Evolutionary conservation across 345 rosid genomes (phyloP).

Genomic region (Aurinia saxatilis): DNA sequence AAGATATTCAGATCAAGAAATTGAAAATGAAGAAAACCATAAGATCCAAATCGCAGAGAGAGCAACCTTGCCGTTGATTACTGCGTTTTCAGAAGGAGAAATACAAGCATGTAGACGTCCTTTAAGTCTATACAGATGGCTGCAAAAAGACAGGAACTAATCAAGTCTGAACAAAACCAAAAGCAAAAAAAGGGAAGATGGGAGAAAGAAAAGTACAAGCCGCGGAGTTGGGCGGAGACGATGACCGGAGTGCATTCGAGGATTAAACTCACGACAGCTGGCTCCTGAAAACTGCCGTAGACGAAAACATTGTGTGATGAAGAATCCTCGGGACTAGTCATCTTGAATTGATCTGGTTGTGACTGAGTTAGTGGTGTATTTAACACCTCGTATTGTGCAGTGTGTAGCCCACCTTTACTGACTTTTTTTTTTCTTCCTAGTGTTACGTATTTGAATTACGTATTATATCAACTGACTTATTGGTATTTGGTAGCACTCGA

Average conservation of each 20-base stretch:
- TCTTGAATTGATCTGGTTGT: neutral
- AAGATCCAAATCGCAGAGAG: neutral
- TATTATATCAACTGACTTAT: no score
- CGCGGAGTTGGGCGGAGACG: constrained; percentile 51
- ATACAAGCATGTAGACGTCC: constrained; percentile 89
- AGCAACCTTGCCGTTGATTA: constrained; percentile 50
- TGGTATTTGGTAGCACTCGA: no score
- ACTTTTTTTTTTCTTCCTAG: no score
- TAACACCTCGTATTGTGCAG: neutral
- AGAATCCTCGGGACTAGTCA: constrained; percentile 7
- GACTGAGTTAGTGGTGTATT: neutral
- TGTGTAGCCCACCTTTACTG: no score
- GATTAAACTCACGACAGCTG: constrained; percentile 57
- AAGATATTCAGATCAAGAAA: neutral
- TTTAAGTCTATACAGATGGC: constrained; percentile 72
- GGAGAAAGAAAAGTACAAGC: constrained; percentile 37
- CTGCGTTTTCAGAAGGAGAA: constrained; percentile 40
- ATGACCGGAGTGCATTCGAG: constrained; percentile 51
- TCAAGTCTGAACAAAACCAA: neutral
- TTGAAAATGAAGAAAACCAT: neutral
- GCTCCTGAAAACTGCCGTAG: constrained; percentile 76
- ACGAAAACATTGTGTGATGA: constrained; percentile 56
- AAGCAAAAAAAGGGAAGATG: neutral
- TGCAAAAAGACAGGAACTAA: constrained; percentile 12
- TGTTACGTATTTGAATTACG: no score